Percentiles rank a stretch among this genome's conserved stretches.
These are phyloP conservation scores for Biscogniauxia marginata DNA, from an alignment of 2,329 filamentous ascomycete species.

Conservation along the genomic window DNA sequence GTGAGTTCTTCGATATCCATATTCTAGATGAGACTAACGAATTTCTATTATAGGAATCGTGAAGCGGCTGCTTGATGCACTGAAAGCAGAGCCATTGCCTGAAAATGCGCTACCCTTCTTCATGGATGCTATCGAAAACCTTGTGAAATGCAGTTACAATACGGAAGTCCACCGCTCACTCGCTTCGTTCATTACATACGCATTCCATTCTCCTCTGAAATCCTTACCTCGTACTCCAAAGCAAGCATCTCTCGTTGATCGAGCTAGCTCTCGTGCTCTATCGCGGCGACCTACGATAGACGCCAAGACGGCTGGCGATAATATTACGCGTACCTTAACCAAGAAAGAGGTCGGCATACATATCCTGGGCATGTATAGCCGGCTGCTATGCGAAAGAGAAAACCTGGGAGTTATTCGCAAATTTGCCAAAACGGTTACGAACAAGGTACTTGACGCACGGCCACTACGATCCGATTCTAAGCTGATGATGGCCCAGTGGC, in stretches of 20 bases:
- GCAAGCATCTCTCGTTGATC: slow-evolving; percentile 37
- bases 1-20: slow-evolving; percentile 50
- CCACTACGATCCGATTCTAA: slow-evolving; percentile 24
- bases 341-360: slow-evolving; percentile 71
- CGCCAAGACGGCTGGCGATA: slow-evolving; percentile 29
- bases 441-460: slow-evolving; percentile 63
- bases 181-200: slow-evolving; percentile 90
- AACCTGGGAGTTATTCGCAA: slow-evolving; percentile 72
- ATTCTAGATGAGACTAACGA: slow-evolving; percentile 17
- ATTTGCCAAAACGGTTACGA: slow-evolving; percentile 92
- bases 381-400: slow-evolving; percentile 72
- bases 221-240: slow-evolving; percentile 54
- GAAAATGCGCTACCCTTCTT: slow-evolving; percentile 73
- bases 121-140: slow-evolving; percentile 72
- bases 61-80: slow-evolving; percentile 82
- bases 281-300: slow-evolving; percentile 40
- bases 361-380: slow-evolving; percentile 74
- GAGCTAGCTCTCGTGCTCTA: slow-evolving; percentile 42
- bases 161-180: slow-evolving; percentile 83
- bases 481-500: slow-evolving; percentile 62
- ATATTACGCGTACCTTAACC: slow-evolving; percentile 44
- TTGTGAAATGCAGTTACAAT: slow-evolving; percentile 78
- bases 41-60: slow-evolving; percentile 65
- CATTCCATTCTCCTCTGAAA: slow-evolving; percentile 63
- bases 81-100: slow-evolving; percentile 80